These are phyloP conservation scores for Rhinocladiella similis DNA, from an alignment of 2,329 filamentous ascomycete species.

Conservation along the genomic window DNA sequence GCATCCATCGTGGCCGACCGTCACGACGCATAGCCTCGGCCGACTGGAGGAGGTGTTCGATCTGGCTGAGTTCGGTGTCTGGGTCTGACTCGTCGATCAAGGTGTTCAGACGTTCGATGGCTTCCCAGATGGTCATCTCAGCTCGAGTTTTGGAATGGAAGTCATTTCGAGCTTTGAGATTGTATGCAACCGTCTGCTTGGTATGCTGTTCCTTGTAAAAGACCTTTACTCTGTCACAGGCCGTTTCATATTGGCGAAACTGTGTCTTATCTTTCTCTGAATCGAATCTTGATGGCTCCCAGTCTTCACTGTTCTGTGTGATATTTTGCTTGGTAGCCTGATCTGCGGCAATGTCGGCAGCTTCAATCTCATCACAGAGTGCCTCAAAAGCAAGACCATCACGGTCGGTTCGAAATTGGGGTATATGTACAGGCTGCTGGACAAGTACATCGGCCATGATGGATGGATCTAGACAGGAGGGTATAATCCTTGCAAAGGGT, in stretches of 20 bases:
- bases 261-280: slow-evolving; percentile 73
- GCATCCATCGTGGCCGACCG: slow-evolving; percentile 51
- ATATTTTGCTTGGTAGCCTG: slow-evolving; percentile 49
- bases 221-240: slow-evolving; percentile 79
- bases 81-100: slow-evolving; percentile 90
- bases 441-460: slow-evolving; percentile 22
- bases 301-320: slow-evolving; percentile 32
- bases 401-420: slow-evolving; percentile 39
- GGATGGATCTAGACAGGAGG: neutral
- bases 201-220: slow-evolving; percentile 76
- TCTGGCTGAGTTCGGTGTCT: slow-evolving; percentile 82
- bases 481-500: neutral
- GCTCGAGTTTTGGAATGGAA: slow-evolving; percentile 68
- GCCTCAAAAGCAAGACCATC: slow-evolving; percentile 60
- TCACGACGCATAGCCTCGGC: slow-evolving; percentile 88
- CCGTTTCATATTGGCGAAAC: slow-evolving; percentile 80
- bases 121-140: slow-evolving; percentile 84
- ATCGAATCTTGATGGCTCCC: slow-evolving; percentile 67
- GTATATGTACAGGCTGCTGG: slow-evolving; percentile 18
- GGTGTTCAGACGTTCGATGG: slow-evolving; percentile 89
- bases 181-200: slow-evolving; percentile 66
- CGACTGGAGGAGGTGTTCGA: slow-evolving; percentile 84
- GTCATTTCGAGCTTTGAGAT: slow-evolving; percentile 73
- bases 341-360: slow-evolving; percentile 61
- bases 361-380: slow-evolving; percentile 60